Percentiles rank a stretch among this genome's conserved stretches.
These are phyloP conservation scores for Boletales sp. DNA, from an alignment of 768 basidiomycete species.

Conservation along the genomic window DNA sequence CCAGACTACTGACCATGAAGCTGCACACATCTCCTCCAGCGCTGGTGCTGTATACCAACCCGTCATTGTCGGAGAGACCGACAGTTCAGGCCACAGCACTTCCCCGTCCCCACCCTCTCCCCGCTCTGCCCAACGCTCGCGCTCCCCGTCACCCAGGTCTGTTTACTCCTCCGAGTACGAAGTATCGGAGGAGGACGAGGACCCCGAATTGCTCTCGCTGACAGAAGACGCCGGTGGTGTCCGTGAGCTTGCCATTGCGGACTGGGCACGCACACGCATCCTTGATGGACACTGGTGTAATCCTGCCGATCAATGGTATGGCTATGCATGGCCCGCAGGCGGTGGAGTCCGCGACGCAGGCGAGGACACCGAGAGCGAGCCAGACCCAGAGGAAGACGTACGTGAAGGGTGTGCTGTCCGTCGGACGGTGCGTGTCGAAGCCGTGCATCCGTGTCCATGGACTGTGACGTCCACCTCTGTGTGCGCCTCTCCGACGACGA, in stretches of 20 bases:
- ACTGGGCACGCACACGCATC: constrained; percentile 70
- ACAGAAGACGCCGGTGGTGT: constrained; percentile 47
- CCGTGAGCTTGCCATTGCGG: constrained; percentile 56
- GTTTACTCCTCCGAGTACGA: constrained; percentile 32
- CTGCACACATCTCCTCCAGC: constrained; percentile 10
- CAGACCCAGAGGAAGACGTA: constrained; percentile 21
- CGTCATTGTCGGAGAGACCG: constrained; percentile 3
- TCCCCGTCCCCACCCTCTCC: constrained; percentile 27
- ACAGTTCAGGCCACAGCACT: constrained; percentile 22
- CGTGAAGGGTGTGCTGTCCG: constrained; percentile 16
- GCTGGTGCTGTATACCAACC: constrained; percentile 1
- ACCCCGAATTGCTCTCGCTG: constrained; percentile 39
- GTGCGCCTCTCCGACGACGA: background rate
- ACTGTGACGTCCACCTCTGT: constrained; percentile 26
- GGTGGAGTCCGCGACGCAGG: constrained; percentile 28
- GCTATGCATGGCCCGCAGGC: constrained; percentile 38
- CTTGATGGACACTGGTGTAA: constrained; percentile 75
- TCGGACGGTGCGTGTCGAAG: constrained; percentile 20
- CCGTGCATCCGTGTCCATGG: constrained; percentile 63
- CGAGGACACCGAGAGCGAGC: constrained; percentile 28
- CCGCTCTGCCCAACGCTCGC: constrained; percentile 24
- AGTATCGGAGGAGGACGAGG: constrained; percentile 40
- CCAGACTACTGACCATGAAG: constrained; percentile 4
- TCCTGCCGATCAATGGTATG: constrained; percentile 69
- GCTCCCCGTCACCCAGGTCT: constrained; percentile 30